Percentiles rank a stretch among this genome's conserved stretches.
phyloP scores from a whole-genome alignment of 2,329 filamentous ascomycete species.

The Fusarium duplospermum region DNA sequence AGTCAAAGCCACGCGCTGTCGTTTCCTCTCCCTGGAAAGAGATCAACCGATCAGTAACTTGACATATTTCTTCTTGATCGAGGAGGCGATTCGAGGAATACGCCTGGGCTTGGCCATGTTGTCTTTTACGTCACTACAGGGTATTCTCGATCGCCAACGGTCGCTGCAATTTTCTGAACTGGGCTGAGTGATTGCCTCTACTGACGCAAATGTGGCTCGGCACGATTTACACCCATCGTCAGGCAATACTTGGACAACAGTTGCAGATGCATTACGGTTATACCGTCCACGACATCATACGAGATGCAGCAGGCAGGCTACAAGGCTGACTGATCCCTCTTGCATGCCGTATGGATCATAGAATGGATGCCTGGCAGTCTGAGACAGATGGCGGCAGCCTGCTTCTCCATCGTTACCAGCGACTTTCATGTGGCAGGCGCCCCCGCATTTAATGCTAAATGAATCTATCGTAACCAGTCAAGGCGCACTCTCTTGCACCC shows the following conservation, averaged over 20 bases:
- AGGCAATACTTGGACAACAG: background rate
- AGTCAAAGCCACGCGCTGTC: conserved; percentile 16
- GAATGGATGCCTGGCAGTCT: background rate
- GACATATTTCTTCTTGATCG: conserved; percentile 11
- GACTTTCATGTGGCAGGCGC: background rate
- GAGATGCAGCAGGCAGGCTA: background rate
- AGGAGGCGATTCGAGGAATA: conserved; percentile 5
- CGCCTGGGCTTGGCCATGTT: conserved; percentile 21
- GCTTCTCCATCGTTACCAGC: background rate
- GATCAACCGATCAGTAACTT: conserved; percentile 25
- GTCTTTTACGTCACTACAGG: conserved; percentile 26
- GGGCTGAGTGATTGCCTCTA: background rate
- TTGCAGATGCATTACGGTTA: background rate
- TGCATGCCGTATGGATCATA: background rate
- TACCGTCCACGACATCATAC: background rate
- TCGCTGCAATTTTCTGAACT: background rate
- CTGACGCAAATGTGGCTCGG: conserved; percentile 13
- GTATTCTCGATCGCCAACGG: conserved; percentile 16
- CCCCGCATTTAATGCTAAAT: background rate
- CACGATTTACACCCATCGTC: background rate
- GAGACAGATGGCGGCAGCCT: background rate
- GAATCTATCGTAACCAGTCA: too few species aligned
- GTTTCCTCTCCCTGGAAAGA: conserved; percentile 13
- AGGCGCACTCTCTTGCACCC: too few species aligned
- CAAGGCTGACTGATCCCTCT: background rate